Evolutionary conservation across 2,329 filamentous ascomycete genomes (phyloP), one percentile per base, ranked within the genome.

Genomic region (Talaromyces sp.): DNA sequence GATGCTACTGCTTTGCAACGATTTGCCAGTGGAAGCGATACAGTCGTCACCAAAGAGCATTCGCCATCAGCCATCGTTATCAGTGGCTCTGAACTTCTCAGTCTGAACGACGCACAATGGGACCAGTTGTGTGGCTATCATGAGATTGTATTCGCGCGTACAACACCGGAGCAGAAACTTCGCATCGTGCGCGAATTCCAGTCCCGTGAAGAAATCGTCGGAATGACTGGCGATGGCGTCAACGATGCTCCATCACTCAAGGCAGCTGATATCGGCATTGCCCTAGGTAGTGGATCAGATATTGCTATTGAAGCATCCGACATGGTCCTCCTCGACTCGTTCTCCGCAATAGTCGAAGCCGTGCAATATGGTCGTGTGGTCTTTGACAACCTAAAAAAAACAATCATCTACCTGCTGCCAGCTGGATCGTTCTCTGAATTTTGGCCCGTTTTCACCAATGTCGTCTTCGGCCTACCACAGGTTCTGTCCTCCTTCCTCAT

Each of bases 361-460:
- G 86, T 93, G 1, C 82, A 87, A 68, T 91, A 89, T 66, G 90
- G 90, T 0, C 85, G 90, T 15, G 85, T 91, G 5, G 89, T 92
- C n/a, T 93, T 91, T 76, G 73, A 92, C 75, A 93, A 93, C 70
- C 78, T 93, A 60, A 90, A 91, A 75, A 93, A 93, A 82, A 89
- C 86, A 0, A 86, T 91, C 67, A 85, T 87, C n/a, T 92, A 92
- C 72, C 81, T 92, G 2, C 81, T 92, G 0, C 89, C 90, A 0
- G 90, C 90, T 0, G 90, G 90, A 1, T 86, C 82, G n/a, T 92
- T 91, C 74, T 86, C 85, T 61, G 90, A 93, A 73, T 89, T 93
- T 76, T 86, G 71, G 89, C 90, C 90, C 0, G 87, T 93, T 51
- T 84, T 92, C 76, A 90, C 88, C 1, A 91, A 89, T 65, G 87